phyloP scores from a whole-genome alignment of 2,329 filamentous ascomycete genomes.

The Fusarium proliferatum region DNA sequence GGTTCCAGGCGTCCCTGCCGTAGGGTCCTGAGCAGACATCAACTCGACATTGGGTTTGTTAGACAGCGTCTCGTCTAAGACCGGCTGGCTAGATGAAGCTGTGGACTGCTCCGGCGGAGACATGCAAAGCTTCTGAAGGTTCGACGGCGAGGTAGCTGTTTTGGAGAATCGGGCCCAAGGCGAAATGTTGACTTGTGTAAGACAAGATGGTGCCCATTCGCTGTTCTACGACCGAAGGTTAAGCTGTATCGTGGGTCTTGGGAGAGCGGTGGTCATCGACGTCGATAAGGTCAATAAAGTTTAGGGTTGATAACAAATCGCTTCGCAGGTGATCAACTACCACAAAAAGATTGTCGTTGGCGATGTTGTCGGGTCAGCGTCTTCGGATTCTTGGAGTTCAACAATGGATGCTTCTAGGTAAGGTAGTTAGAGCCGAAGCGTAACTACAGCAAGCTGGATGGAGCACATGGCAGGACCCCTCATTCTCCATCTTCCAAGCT shows the following conservation, averaged over 20 bases:
- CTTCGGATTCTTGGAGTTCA: conserved; percentile 11
- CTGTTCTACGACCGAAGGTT: conserved; percentile 32
- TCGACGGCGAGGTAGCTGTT: not conserved
- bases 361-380: conserved; percentile 36
- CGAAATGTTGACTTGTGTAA: conserved; percentile 20
- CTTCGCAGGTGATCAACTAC: not conserved
- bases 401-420: not conserved
- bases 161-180: conserved; percentile 8
- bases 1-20: conserved; percentile 21
- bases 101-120: conserved; percentile 50
- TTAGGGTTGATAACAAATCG: not conserved
- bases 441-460: not conserved
- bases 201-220: conserved; percentile 39
- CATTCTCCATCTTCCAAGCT: conserved; percentile 17
- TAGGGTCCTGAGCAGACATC: conserved; percentile 35
- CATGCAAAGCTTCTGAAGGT: conserved; percentile 48
- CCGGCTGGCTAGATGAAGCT: conserved; percentile 44
- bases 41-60: conserved; percentile 46
- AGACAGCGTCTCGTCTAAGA: conserved; percentile 45
- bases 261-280: not conserved
- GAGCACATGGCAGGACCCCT: conserved; percentile 33
- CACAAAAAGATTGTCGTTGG: conserved; percentile 2
- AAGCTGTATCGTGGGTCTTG: conserved; percentile 26
- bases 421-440: not conserved
- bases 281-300: not conserved